These are phyloP conservation scores for Pythium folliculosum DNA, from an alignment of 352 stramenopile species.

Conservation along the genomic window DNA sequence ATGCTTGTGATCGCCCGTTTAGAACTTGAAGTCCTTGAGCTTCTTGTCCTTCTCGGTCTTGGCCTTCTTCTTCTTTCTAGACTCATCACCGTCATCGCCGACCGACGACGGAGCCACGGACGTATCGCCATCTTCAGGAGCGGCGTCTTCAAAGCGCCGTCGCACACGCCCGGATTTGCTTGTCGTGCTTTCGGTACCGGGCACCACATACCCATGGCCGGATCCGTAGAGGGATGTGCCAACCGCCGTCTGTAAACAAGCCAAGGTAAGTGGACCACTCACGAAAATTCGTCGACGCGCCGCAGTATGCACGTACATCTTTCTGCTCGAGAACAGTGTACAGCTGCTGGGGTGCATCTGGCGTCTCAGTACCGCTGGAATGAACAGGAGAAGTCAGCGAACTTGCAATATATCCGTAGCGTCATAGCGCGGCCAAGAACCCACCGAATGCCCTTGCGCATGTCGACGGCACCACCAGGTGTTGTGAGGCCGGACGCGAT, in stretches of 20 bases:
- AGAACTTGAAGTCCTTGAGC: conserved; percentile 88
- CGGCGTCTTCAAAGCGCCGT: conserved; percentile 71
- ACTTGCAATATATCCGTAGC: background rate
- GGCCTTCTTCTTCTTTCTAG: conserved; percentile 72
- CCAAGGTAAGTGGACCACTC: background rate
- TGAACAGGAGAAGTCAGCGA: background rate
- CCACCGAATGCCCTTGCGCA: conserved; percentile 75
- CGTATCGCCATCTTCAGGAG: conserved; percentile 24
- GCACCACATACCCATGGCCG: conserved; percentile 72
- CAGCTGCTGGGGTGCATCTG: conserved; percentile 64
- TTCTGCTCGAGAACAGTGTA: conserved; percentile 82
- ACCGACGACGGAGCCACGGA: conserved; percentile 31
- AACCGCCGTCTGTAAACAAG: conserved; percentile 54
- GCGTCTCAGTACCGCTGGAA: conserved; percentile 54
- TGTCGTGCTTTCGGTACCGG: conserved; percentile 34
- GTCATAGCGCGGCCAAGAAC: background rate
- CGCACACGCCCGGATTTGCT: conserved; percentile 59
- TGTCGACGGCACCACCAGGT: conserved; percentile 66
- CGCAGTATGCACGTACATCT: conserved; percentile 39
- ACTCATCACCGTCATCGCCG: conserved; percentile 51
- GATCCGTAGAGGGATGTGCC: conserved; percentile 77
- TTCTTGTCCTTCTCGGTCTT: conserved; percentile 84
- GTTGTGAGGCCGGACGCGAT: conserved; percentile 72
- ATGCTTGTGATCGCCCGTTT: conserved; percentile 9
- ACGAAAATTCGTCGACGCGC: background rate